phyloP scores from a whole-genome alignment of 2,329 filamentous ascomycete species.

The Arachnomyces sp. region DNA sequence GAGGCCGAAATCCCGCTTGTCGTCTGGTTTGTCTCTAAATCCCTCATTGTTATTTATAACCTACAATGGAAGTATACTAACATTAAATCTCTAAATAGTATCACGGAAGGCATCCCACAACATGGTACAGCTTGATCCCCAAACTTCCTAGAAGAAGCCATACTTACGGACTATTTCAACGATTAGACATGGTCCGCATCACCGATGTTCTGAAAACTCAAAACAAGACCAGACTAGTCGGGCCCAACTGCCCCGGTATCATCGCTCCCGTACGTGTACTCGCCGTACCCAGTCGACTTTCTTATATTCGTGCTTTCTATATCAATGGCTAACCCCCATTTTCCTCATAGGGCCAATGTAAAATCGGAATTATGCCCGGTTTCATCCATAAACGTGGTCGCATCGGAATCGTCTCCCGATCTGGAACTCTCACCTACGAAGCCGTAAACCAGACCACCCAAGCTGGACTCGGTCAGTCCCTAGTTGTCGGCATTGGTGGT shows the following conservation, averaged over 20 bases:
- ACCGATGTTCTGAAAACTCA: constrained; percentile 97
- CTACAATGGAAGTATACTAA: neutral
- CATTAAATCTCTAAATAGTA: constrained; percentile 37
- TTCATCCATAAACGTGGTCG: constrained; percentile 99
- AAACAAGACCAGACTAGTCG: constrained; percentile 91
- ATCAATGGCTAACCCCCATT: neutral
- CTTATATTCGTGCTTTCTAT: constrained; percentile 5
- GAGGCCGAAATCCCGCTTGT: constrained; percentile 86
- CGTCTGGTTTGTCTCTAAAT: constrained; percentile 58
- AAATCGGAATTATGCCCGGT: constrained; percentile 99
- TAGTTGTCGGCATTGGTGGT: constrained; percentile 96
- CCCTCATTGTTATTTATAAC: constrained; percentile 8
- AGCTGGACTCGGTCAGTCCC: constrained; percentile 91
- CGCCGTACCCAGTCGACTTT: constrained; percentile 5
- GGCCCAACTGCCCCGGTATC: constrained; percentile 97
- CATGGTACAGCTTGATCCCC: constrained; percentile 58
- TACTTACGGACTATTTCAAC: constrained; percentile 1
- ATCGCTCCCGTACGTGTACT: constrained; percentile 60
- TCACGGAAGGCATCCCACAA: constrained; percentile 96
- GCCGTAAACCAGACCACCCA: constrained; percentile 99
- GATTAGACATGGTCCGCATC: constrained; percentile 98
- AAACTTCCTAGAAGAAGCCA: neutral
- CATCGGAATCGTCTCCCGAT: constrained; percentile 96
- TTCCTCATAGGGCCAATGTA: constrained; percentile 74
- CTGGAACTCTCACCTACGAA: constrained; percentile 97